Evolutionary conservation across 306 rosid species (phyloP), one percentile per base, ranked within the genome.

Genomic region (Trifolium pratense): DNA sequence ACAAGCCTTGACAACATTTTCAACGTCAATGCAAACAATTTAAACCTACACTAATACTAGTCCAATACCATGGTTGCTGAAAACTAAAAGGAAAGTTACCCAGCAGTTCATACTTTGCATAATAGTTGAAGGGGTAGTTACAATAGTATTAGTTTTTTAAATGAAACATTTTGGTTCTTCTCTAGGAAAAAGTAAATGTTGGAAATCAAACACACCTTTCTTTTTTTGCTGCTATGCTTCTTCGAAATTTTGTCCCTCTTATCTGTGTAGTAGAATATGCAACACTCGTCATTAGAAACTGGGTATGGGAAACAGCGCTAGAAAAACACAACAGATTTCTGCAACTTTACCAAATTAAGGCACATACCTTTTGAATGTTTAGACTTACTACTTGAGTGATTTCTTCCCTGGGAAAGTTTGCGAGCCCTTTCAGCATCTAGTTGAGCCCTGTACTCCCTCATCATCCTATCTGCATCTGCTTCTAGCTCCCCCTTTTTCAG

Each of bases 381-480:
- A 34, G 90, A 80, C 81, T 88, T 89, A 45, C 90, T 81, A 80
- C 87, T 71, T 14, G 99, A 88, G 69, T 88, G 91, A 78, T 91
- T 95, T 78, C 96, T 84, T 74, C 99, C 97, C 6, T 91, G 96
- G 71, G 97, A 83, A 76, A 95, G 99, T 77, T 91, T 95, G 67
- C 79, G 88, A 11, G 96, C 90, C 81, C 99, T 86, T 80, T 95
- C 99, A 15, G 97, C 96, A 87, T 91, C 99, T 77, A 95, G 84
- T 79, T 95, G 99, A 70, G 99, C 99, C 85, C 99, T 82, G 85
- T 91, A 91, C 70, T 95, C 99, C 82, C 95, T 87, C 99, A 95
- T 95, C 97, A 89, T 88, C 85, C 75, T 86, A 80, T 94, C 96
- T 0, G 91, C 91, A 80, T 91, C 99, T 62, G 92, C 92, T 83